These are phyloP conservation scores for Cucurbita ficifolia DNA, from an alignment of 306 rosid species.

Conservation along the genomic window DNA sequence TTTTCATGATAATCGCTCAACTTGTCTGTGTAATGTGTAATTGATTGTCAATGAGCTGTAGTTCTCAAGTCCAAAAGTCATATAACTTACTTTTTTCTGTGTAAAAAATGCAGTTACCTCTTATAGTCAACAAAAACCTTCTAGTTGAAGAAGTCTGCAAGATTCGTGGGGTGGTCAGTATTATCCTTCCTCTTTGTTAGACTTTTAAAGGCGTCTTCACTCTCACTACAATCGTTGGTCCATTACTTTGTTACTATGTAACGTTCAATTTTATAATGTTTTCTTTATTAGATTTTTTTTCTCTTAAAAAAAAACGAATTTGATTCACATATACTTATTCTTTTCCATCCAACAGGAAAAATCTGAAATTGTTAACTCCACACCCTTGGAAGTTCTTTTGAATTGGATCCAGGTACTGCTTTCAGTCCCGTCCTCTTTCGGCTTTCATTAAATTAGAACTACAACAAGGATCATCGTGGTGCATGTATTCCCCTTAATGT, in stretches of 20 bases:
- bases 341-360: constrained; percentile 33
- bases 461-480: neutral
- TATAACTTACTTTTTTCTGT: constrained; percentile 3
- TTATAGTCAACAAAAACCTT: constrained; percentile 58
- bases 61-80: neutral
- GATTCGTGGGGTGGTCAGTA: constrained; percentile 45
- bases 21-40: neutral
- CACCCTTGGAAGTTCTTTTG: constrained; percentile 60
- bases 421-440: neutral
- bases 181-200: constrained; percentile 6
- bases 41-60: neutral
- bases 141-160: constrained; percentile 55
- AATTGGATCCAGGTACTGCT: constrained; percentile 70
- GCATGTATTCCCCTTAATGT: neutral
- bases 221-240: constrained; percentile 3
- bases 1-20: neutral
- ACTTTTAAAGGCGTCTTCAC: neutral
- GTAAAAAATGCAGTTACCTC: constrained; percentile 60
- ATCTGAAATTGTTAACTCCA: constrained; percentile 18
- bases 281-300: neutral
- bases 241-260: neutral
- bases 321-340: neutral
- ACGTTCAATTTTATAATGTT: neutral
- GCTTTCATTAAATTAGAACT: neutral
- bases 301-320: neutral